Conservation (phyloP, 768 basidiomycete genomes). For the Chlorophyllum brunneum region DNA sequence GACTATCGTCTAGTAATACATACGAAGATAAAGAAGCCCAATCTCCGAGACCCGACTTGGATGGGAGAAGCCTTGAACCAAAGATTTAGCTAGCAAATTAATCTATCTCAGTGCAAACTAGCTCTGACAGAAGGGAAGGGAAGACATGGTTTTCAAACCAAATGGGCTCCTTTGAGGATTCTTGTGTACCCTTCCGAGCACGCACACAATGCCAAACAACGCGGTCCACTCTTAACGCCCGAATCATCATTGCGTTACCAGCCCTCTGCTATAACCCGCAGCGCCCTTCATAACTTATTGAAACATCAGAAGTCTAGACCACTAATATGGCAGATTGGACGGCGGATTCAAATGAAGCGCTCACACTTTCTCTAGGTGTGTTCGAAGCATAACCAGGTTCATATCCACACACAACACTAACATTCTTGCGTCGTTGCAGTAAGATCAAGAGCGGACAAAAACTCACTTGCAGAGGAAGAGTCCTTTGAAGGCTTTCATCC, state of each 20-base stretch:
- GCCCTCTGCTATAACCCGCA: not conserved
- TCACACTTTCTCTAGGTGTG: constrained; percentile 73
- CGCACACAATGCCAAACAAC: constrained; percentile 26
- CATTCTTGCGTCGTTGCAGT: constrained; percentile 38
- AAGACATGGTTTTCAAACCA: no score
- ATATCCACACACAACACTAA: not conserved
- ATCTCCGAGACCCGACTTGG: no score
- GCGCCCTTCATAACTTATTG: not conserved
- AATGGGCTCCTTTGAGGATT: no score
- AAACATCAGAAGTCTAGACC: not conserved
- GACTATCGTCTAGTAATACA: no score
- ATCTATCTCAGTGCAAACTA: no score
- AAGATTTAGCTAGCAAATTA: no score
- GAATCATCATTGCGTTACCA: not conserved
- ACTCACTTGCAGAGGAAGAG: constrained; percentile 52
- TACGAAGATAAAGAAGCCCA: no score
- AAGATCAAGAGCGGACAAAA: constrained; percentile 64
- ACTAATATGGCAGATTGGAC: constrained; percentile 65
- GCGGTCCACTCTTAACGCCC: constrained; percentile 20
- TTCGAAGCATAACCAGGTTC: not conserved
- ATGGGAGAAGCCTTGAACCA: no score
- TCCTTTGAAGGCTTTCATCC: constrained; percentile 73
- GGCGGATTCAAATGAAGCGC: constrained; percentile 70
- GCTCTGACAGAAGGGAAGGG: no score
- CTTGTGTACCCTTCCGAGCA: no score